Conservation (phyloP, 306 rosid species). For the Myrica gale region DNA sequence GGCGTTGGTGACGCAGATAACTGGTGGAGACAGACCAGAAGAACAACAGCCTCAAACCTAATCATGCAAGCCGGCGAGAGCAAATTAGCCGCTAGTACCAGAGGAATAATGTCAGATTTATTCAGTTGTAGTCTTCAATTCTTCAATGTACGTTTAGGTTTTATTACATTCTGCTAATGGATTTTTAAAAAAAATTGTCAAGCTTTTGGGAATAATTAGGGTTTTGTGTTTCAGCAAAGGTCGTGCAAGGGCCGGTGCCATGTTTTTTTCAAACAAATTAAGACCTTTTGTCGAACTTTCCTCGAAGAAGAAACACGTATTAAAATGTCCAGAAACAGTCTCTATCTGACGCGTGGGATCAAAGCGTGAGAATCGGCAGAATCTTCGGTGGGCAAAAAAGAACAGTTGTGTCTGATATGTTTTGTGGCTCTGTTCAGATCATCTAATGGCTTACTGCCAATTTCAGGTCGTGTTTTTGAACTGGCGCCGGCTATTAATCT, state of each 20-base stretch:
- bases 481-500: slow-evolving; percentile 37
- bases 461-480: slow-evolving; percentile 9
- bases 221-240: slow-evolving; percentile 39
- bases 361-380: slow-evolving; percentile 43
- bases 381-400: slow-evolving; percentile 31
- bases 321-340: slow-evolving; percentile 7
- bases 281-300: slow-evolving; percentile 41
- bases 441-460: slow-evolving; percentile 23
- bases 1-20: too few species aligned
- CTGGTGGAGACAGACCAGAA: too few species aligned
- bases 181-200: slow-evolving; percentile 10
- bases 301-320: background rate
- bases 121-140: slow-evolving; percentile 6
- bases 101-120: slow-evolving; percentile 56
- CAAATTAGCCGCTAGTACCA: background rate
- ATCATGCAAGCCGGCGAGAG: too few species aligned
- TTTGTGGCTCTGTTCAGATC: slow-evolving; percentile 31
- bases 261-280: slow-evolving; percentile 29
- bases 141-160: slow-evolving; percentile 38
- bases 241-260: slow-evolving; percentile 82
- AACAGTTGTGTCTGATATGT: slow-evolving; percentile 17
- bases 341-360: slow-evolving; percentile 45
- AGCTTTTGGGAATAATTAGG: slow-evolving; percentile 21
- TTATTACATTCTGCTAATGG: slow-evolving; percentile 29
- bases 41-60: too few species aligned